Percentiles rank a stretch among this genome's conserved stretches.
phyloP scores from a whole-genome alignment of 2,329 filamentous ascomycete species.

The Ampelomyces quisqualis region DNA sequence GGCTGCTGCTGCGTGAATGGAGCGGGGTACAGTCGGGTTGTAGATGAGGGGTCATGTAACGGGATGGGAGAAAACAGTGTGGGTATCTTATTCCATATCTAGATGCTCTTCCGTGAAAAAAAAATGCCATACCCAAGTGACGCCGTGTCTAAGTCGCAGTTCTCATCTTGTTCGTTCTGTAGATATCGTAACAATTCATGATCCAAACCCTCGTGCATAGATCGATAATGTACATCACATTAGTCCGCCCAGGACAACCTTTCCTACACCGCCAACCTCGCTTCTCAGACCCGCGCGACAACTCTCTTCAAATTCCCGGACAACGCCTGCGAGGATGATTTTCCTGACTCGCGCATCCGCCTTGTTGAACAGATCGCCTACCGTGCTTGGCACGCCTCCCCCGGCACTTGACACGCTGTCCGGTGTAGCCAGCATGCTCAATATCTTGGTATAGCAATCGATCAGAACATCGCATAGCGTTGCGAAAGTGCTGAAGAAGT shows the following conservation, averaged over 20 bases:
- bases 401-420: constrained; percentile 44
- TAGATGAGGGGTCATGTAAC: too few species aligned
- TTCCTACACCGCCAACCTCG: constrained; percentile 82
- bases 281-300: constrained; percentile 73
- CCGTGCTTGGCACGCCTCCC: constrained; percentile 34
- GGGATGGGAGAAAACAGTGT: not conserved
- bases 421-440: constrained; percentile 73
- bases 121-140: too few species aligned
- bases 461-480: constrained; percentile 94
- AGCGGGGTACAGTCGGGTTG: too few species aligned
- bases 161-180: not conserved
- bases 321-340: constrained; percentile 80
- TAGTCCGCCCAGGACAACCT: constrained; percentile 83
- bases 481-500: constrained; percentile 95
- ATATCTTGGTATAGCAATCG: constrained; percentile 81
- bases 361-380: constrained; percentile 87
- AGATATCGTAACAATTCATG: not conserved
- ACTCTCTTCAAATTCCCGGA: constrained; percentile 90
- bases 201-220: not conserved
- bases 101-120: too few species aligned
- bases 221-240: too few species aligned
- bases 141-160: too few species aligned
- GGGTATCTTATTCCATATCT: not conserved
- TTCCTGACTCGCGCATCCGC: constrained; percentile 84
- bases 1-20: constrained; percentile 7